phyloP scores from a whole-genome alignment of 2,329 filamentous ascomycete genomes.

The Aspergillus sp. region DNA sequence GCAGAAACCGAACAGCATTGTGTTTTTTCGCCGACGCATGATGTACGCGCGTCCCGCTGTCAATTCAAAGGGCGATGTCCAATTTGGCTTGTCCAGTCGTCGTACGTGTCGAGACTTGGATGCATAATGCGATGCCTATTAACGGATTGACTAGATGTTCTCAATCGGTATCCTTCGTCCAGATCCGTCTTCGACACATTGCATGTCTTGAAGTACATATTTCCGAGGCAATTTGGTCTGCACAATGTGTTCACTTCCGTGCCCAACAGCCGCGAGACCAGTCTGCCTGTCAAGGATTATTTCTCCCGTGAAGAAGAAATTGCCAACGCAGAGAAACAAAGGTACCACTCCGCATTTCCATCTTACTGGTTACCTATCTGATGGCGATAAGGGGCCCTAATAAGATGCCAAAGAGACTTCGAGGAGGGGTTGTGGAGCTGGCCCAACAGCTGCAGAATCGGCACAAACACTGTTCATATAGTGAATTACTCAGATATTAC shows the following conservation, averaged over 20 bases:
- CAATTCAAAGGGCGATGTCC: slow-evolving; percentile 64
- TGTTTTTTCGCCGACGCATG: slow-evolving; percentile 78
- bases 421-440: slow-evolving; percentile 59
- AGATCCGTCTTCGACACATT: slow-evolving; percentile 53
- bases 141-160: slow-evolving; percentile 58
- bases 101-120: slow-evolving; percentile 54
- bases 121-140: not conserved
- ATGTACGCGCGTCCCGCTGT: slow-evolving; percentile 75
- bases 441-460: slow-evolving; percentile 66
- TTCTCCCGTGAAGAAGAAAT: slow-evolving; percentile 84
- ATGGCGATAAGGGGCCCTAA: slow-evolving; percentile 1
- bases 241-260: slow-evolving; percentile 86
- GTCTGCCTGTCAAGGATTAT: slow-evolving; percentile 78
- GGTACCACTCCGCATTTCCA: slow-evolving; percentile 1
- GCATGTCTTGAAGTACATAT: slow-evolving; percentile 86
- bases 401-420: slow-evolving; percentile 52
- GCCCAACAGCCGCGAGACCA: slow-evolving; percentile 63
- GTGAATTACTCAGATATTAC: slow-evolving; percentile 73
- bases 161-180: slow-evolving; percentile 64
- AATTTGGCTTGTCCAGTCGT: slow-evolving; percentile 74
- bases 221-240: slow-evolving; percentile 83
- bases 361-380: not conserved
- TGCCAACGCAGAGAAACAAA: slow-evolving; percentile 18
- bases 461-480: slow-evolving; percentile 75
- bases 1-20: slow-evolving; percentile 56